Evolutionary conservation across 2,329 filamentous ascomycete species (phyloP), one percentile per base, ranked within the genome.

Genomic region (Furcasterigmium furcatum): DNA sequence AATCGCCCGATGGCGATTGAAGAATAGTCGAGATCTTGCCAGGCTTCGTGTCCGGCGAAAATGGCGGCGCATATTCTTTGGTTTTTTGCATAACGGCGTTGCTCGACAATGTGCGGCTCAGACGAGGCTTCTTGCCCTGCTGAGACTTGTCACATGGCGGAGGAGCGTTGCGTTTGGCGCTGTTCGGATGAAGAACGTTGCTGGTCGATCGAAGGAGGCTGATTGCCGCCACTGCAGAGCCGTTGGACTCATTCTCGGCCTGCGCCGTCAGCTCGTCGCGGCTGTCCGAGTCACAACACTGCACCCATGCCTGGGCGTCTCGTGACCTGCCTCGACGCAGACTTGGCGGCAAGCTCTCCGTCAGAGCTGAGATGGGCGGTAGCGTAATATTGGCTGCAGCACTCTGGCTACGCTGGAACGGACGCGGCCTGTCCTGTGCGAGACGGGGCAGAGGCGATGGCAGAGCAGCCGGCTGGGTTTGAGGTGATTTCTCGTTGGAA

Each of bases 231-330:
- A 87, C 80, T 44, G 88, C 89, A 35, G 87, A 91, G 19, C 88
- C 89, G 54, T 78, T 88, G 8, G 81, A 81, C 59, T 95, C 89
- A 55, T 88, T 84, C 66, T 92, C 87, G 9, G 88, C 87, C 54
- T 89, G 86, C n/a, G 80, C 80, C 19, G 85, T 91, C 45, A 96
- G 71, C 53, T 90, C 87, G 58, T 90, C 88, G 36, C 87, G 84
- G 43, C 80, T 71, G 53, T 94, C 88, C 8, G 85, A 84, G 60
- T 95, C 89, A 57, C 89, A 92, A 69, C 88, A 91, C 46, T 90
- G 90, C 59, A 95, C 89, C 92, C 92, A 96, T 7, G 87, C 88
- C 42, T 91, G 84, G 16, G 91, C 88, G 63, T 96, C 88, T 45
- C 89, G 84, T 46, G 91, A 96, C 46, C 92, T 80, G 45, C 88